Conservation (phyloP, 352 stramenopile genomes). For the Phytopythium vexans region DNA sequence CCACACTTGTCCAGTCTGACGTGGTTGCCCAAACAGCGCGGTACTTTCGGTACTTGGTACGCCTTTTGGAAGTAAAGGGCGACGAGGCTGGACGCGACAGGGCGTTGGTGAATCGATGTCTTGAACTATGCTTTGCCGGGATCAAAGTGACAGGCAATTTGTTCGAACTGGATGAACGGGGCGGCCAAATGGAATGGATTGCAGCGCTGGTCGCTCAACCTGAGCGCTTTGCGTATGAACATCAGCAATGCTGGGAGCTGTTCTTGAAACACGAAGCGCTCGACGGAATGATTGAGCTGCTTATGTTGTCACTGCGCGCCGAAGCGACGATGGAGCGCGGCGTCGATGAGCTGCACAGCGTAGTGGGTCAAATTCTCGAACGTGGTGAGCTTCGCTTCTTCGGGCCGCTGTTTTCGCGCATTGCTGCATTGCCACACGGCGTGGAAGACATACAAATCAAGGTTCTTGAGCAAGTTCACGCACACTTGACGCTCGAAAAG, state of each 20-base stretch:
- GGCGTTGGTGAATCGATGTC: constrained; percentile 54
- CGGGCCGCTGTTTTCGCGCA: constrained; percentile 33
- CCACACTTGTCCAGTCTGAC: constrained; percentile 29
- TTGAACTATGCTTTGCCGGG: constrained; percentile 60
- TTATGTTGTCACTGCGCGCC: constrained; percentile 31
- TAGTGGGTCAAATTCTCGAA: constrained; percentile 42
- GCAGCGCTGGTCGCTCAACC: constrained; percentile 47
- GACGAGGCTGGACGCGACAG: constrained; percentile 39
- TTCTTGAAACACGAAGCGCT: constrained; percentile 48
- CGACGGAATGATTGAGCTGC: constrained; percentile 46
- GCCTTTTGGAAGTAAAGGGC: constrained; percentile 49
- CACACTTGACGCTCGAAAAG: constrained; percentile 30
- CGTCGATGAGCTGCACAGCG: constrained; percentile 33
- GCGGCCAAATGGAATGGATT: constrained; percentile 29
- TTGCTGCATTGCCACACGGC: constrained; percentile 23
- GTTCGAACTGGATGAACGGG: constrained; percentile 38
- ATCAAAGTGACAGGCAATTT: constrained; percentile 39
- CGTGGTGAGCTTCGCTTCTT: constrained; percentile 38
- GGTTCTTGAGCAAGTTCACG: constrained; percentile 51
- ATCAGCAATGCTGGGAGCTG: constrained; percentile 52
- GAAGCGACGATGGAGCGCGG: constrained; percentile 15
- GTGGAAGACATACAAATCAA: constrained; percentile 35
- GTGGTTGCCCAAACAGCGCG: constrained; percentile 51
- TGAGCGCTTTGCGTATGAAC: constrained; percentile 42
- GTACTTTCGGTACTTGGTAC: constrained; percentile 72